Evolutionary conservation across 306 rosid genomes (phyloP).

Genomic region (Coriaria nepalensis): DNA sequence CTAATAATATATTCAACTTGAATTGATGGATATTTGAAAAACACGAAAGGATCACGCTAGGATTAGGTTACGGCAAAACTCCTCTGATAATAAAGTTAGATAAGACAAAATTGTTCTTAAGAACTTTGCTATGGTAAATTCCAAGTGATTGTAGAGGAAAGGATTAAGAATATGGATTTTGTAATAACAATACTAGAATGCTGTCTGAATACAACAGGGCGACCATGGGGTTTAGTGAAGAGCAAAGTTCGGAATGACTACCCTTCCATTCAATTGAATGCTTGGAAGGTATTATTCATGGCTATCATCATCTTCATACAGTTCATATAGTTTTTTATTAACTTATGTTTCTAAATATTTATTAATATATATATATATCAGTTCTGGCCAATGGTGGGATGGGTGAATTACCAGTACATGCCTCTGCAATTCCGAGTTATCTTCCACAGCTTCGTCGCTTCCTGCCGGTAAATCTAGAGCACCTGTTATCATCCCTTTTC

Average conservation of each 20-base stretch:
- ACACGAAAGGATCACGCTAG: too few species aligned
- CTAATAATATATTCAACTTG: too few species aligned
- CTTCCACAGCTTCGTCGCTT: conserved; percentile 55
- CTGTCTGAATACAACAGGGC: conserved; percentile 35
- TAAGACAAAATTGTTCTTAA: too few species aligned
- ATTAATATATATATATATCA: conserved; percentile 22
- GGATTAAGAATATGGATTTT: too few species aligned
- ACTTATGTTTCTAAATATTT: conserved; percentile 12
- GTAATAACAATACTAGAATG: conserved; percentile 1
- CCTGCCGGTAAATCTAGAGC: conserved; percentile 52
- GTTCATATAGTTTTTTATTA: too few species aligned
- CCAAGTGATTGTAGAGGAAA: too few species aligned
- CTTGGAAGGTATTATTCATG: conserved; percentile 63
- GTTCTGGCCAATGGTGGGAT: conserved; percentile 91
- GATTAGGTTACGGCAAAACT: too few species aligned
- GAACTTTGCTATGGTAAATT: too few species aligned
- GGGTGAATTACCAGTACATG: conserved; percentile 92
- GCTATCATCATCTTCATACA: neutral
- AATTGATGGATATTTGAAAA: too few species aligned
- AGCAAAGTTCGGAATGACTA: conserved; percentile 55
- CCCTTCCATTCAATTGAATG: conserved; percentile 67
- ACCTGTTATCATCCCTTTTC: conserved; percentile 12
- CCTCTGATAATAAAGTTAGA: too few species aligned
- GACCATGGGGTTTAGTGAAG: conserved; percentile 52
- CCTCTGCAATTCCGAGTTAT: conserved; percentile 73